Base-by-base conservation (phyloP, 192 early-diverging fungal species). In the Coemansia sp. region DNA sequence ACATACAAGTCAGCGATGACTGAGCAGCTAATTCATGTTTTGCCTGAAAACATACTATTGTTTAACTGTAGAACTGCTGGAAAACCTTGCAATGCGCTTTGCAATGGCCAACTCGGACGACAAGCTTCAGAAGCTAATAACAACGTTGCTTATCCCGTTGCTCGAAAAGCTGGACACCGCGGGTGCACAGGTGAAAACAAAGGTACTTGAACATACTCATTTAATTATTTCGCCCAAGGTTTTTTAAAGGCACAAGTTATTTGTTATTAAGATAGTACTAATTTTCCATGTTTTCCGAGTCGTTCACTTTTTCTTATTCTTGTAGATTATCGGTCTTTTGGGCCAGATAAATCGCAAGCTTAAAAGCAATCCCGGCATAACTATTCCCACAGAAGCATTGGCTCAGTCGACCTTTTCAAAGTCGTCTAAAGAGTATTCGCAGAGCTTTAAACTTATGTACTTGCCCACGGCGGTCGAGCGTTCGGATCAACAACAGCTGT, bases 321-420 rank as follows among this genome's bases (percentile, higher is more conserved):
- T 56, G 32, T 70, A 91, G 89, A 89, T 93, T 36, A 89, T 93
- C 67, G 82, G 69, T 8, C 83, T 98, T 22, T 83, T 93, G 7
- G 78, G 84, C 8, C 96, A 98, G 63, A 87, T 98, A 63, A 95
- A 91, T 66, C 93, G 92, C 65, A 88, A 95, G 48, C 77, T 93
- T 42, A 89, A 91, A 48, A 65, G 89, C 6, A 86, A 85, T 55
- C 69, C 76, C 0, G 62, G 64, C 1, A 80, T 95, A 30, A 77
- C 75, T 38, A 69, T 94, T 11, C 94, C 93, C n/a, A 86, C 17
- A 5, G 50, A 31, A 4, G 34, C 67, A 34, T 73, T 98, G 2
- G 38, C 94, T 1, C 76, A 83, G 16, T 85, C 90, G 54, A 89
- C 89, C 17, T 72, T 82, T 33, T 50, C 54, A 22, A 82, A 77